phyloP scores from a whole-genome alignment of 2,329 filamentous ascomycete species.

The Paracorniculantispora psalliotae region DNA sequence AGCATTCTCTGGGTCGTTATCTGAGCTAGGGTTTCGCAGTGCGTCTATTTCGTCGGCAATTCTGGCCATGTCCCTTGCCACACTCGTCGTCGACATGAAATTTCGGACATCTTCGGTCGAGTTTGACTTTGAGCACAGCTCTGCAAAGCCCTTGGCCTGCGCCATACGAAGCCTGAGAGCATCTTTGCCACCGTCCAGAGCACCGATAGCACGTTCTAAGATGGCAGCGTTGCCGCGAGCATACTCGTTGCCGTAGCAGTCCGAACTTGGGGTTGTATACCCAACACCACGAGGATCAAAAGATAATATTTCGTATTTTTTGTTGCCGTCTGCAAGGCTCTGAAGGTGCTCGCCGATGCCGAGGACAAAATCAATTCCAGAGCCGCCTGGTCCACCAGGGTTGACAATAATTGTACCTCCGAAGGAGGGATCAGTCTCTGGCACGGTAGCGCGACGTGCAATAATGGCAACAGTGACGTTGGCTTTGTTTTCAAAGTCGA shows the following conservation, averaged over 20 bases:
- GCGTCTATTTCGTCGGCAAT: not conserved
- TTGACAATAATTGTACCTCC: slow-evolving; percentile 35
- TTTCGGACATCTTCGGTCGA: slow-evolving; percentile 20
- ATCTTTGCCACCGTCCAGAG: slow-evolving; percentile 17
- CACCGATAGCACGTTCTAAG: slow-evolving; percentile 29
- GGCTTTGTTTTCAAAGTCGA: slow-evolving; percentile 21
- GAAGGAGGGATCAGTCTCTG: slow-evolving; percentile 29
- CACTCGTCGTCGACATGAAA: not conserved
- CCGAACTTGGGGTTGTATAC: not conserved
- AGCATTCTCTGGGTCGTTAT: not conserved
- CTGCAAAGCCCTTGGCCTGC: too few relatives aligned
- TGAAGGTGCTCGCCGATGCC: slow-evolving; percentile 23
- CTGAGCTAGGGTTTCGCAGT: not conserved
- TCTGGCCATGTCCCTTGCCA: not conserved
- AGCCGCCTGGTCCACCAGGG: slow-evolving; percentile 35
- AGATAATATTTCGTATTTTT: slow-evolving; percentile 32
- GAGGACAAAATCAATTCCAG: slow-evolving; percentile 25
- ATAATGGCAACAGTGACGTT: slow-evolving; percentile 33
- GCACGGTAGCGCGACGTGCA: slow-evolving; percentile 32
- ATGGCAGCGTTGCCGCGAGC: slow-evolving; percentile 22
- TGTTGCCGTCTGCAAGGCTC: slow-evolving; percentile 24
- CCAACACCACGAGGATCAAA: slow-evolving; percentile 37
- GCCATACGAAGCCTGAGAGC: slow-evolving; percentile 20
- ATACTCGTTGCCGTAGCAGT: slow-evolving; percentile 18
- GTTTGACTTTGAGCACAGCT: slow-evolving; percentile 20